Evolutionary conservation across 2,329 filamentous ascomycete genomes (phyloP).

Genomic region (Aureobasidium musti): DNA sequence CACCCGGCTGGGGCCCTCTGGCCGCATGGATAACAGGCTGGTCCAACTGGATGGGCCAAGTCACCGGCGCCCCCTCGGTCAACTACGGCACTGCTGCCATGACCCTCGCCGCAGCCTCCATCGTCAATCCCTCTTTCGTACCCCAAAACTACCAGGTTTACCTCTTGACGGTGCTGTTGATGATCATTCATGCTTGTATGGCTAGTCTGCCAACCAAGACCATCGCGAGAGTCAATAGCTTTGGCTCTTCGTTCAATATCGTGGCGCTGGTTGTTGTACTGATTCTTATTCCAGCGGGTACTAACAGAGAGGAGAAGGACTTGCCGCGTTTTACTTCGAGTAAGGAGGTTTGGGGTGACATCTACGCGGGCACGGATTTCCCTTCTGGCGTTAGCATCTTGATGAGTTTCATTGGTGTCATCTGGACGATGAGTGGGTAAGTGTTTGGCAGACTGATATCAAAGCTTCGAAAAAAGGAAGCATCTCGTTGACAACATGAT

Average conservation of each 20-base stretch:
- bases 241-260: slow-evolving; percentile 71
- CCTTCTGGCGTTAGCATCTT: slow-evolving; percentile 67
- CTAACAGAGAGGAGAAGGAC: slow-evolving; percentile 53
- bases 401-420: slow-evolving; percentile 71
- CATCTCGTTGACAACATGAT: neutral
- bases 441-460: too few species aligned
- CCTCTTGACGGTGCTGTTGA: slow-evolving; percentile 65
- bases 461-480: too few species aligned
- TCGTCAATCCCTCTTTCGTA: slow-evolving; percentile 64
- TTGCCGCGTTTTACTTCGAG: slow-evolving; percentile 61
- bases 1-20: slow-evolving; percentile 64
- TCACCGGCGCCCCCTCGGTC: slow-evolving; percentile 66
- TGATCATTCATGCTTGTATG: slow-evolving; percentile 67
- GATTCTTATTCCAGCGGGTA: slow-evolving; percentile 66
- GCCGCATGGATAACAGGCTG: slow-evolving; percentile 69
- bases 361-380: slow-evolving; percentile 67
- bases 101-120: slow-evolving; percentile 70
- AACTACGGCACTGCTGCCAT: slow-evolving; percentile 68
- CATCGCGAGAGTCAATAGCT: slow-evolving; percentile 70
- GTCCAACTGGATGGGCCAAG: slow-evolving; percentile 69
- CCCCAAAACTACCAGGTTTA: slow-evolving; percentile 68
- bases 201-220: slow-evolving; percentile 70
- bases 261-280: slow-evolving; percentile 65
- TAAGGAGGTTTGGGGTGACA: slow-evolving; percentile 64
- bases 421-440: slow-evolving; percentile 61